Evolutionary conservation across 2,329 filamentous ascomycete species (phyloP), one percentile per base, ranked within the genome.

Genomic region (Hypoxylon sp.): DNA sequence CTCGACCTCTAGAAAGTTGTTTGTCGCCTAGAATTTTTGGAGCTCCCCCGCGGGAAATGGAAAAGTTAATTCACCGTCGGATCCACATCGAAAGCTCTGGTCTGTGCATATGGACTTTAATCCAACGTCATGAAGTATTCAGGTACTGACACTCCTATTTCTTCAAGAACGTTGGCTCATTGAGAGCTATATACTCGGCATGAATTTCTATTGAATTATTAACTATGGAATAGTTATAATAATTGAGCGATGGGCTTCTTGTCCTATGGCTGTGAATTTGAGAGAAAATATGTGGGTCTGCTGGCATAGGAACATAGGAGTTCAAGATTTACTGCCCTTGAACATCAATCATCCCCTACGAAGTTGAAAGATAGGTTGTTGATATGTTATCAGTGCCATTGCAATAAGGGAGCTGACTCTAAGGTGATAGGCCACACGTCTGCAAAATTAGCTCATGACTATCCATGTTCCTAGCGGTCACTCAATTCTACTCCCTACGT

Each of bases 11-110:
- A 61, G 47, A 50, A 23, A 39, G 23, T 70, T 70, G 55, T 37
- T 65, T 61, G 57, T 54, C 39, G 52, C 64, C 64, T 67, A 48
- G 60, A 70, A 62, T 57, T 68, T 70, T 67, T 67, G 65, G 65
- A 62, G 64, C 59, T 65, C 63, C 62, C 60, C 58, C 58, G 45
- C 67, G 65, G 67, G 43, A 55, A 43, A 54, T 65, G 67, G 64
- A 70, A 68, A 65, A 65, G 57, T 55, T 61, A 63, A 65, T 68
- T 63, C 52, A 41, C 67, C 67, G 25, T 27, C 6, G 39, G 47
- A 27, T 41, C 54, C 50, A 54, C 61, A 48, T 34, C 2, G 29
- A 57, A 46, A 11, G 29, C 53, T 41, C 16, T 58, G 30, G 43
- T 55, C 54, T 43, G 54, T 58, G 61, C 54, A 25, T 23, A 56